Conservation (phyloP, 2,329 filamentous ascomycete genomes). For the Diaporthe citri region DNA sequence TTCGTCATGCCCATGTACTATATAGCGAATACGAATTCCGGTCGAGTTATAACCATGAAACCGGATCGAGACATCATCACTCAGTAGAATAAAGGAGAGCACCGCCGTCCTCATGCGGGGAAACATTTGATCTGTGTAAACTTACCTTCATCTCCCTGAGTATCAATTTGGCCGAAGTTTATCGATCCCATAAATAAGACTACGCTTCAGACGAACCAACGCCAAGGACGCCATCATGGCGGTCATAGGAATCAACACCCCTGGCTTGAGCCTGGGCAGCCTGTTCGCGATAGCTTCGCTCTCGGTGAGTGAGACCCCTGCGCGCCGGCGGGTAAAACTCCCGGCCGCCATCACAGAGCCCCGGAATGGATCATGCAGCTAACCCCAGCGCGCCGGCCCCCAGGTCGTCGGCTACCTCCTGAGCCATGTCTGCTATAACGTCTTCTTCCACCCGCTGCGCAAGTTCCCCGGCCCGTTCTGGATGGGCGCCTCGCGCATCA, state of each 20-base stretch:
- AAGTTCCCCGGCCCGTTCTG: constrained; percentile 42
- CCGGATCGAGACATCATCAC: background rate
- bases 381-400: background rate
- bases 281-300: constrained; percentile 33
- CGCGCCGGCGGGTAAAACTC: background rate
- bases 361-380: background rate
- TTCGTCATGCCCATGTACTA: background rate
- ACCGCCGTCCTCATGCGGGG: background rate
- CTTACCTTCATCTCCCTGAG: background rate
- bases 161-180: background rate
- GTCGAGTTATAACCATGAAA: background rate
- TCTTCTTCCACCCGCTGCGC: constrained; percentile 43
- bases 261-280: constrained; percentile 14
- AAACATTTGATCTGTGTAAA: background rate
- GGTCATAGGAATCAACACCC: background rate
- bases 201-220: background rate
- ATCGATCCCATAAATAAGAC: background rate
- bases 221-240: constrained; percentile 3
- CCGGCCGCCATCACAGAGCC: background rate
- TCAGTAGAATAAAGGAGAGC: constrained; percentile 1
- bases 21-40: constrained; percentile 7
- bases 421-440: constrained; percentile 36
- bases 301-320: constrained; percentile 27
- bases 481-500: constrained; percentile 39
- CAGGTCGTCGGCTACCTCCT: constrained; percentile 32